Conservation (phyloP, 257 asterid genomes). For the Nyctanthes arbortristis region DNA sequence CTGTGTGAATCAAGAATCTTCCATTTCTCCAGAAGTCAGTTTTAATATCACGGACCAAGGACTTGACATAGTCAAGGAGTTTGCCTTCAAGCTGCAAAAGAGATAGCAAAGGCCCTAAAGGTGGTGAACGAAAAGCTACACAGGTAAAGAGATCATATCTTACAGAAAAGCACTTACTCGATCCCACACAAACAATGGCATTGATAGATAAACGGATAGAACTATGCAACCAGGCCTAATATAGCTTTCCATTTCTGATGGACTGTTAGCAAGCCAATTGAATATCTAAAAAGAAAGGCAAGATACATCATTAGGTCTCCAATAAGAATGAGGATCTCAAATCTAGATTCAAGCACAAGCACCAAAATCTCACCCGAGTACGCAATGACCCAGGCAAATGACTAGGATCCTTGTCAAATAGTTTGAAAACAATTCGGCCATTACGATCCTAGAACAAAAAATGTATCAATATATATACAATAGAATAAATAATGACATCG, state of each 20-base stretch:
- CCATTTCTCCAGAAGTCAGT: conserved; percentile 72
- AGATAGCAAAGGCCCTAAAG: conserved; percentile 7
- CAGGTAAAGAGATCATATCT: conserved; percentile 6
- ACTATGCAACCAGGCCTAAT: conserved; percentile 93
- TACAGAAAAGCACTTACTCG: conserved; percentile 55
- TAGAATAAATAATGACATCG: not conserved
- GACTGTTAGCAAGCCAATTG: conserved; percentile 86
- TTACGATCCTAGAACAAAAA: conserved; percentile 96
- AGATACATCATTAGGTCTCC: not conserved
- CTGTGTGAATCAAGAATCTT: conserved; percentile 66
- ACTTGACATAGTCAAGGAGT: conserved; percentile 52
- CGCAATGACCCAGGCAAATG: conserved; percentile 80
- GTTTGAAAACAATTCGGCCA: conserved; percentile 80
- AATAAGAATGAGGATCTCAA: conserved; percentile 14
- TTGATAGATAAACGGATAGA: conserved; percentile 70
- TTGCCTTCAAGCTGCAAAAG: conserved; percentile 73
- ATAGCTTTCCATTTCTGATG: conserved; percentile 94
- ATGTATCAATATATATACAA: too few relatives aligned
- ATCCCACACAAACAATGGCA: conserved; percentile 75
- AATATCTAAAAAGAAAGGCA: conserved; percentile 49
- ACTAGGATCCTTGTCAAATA: conserved; percentile 95
- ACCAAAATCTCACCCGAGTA: conserved; percentile 53
- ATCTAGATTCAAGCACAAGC: conserved; percentile 8
- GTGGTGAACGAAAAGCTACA: conserved; percentile 19
- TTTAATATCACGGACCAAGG: conserved; percentile 49